Percentiles rank a stretch among this genome's conserved stretches.
These are phyloP conservation scores for Phylloporus rhodoxanthus DNA, from an alignment of 768 basidiomycete genomes.

Conservation along the genomic window DNA sequence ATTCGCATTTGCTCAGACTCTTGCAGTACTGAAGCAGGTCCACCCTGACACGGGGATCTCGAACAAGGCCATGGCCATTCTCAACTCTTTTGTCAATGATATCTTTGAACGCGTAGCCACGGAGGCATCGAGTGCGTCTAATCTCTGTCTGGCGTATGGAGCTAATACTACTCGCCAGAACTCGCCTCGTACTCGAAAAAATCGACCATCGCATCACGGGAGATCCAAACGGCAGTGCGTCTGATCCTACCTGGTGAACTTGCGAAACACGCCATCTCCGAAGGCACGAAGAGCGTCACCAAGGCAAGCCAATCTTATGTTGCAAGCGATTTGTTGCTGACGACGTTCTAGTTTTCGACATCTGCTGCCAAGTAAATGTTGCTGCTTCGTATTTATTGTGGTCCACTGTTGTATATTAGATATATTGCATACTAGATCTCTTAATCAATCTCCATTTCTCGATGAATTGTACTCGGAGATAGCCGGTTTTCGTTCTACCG, in stretches of 20 bases:
- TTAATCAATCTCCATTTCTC: conserved; percentile 20
- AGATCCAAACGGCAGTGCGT: conserved; percentile 95
- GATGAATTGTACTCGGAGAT: too few species aligned
- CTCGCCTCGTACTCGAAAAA: conserved; percentile 98
- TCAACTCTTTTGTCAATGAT: conserved; percentile 91
- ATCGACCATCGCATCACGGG: conserved; percentile 96
- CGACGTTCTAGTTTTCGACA: conserved; percentile 35
- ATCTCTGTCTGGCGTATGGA: not conserved
- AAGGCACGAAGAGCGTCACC: conserved; percentile 77
- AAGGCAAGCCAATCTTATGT: conserved; percentile 33
- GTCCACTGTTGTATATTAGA: conserved; percentile 28
- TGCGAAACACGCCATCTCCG: conserved; percentile 97
- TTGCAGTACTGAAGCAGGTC: conserved; percentile 86
- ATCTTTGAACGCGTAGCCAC: conserved; percentile 91
- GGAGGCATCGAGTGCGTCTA: conserved; percentile 73
- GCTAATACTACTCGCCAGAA: conserved; percentile 40
- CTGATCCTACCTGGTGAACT: conserved; percentile 96
- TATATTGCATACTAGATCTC: conserved; percentile 27
- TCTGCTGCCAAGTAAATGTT: conserved; percentile 38
- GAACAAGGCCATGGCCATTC: conserved; percentile 91
- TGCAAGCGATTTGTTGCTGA: conserved; percentile 1
- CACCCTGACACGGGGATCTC: conserved; percentile 99
- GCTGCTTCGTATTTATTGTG: conserved; percentile 16
- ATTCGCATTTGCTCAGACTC: conserved; percentile 1
- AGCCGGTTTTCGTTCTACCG: too few species aligned